Evolutionary conservation across 768 basidiomycete species (phyloP), one percentile per base, ranked within the genome.

Genomic region (Suillus plorans): DNA sequence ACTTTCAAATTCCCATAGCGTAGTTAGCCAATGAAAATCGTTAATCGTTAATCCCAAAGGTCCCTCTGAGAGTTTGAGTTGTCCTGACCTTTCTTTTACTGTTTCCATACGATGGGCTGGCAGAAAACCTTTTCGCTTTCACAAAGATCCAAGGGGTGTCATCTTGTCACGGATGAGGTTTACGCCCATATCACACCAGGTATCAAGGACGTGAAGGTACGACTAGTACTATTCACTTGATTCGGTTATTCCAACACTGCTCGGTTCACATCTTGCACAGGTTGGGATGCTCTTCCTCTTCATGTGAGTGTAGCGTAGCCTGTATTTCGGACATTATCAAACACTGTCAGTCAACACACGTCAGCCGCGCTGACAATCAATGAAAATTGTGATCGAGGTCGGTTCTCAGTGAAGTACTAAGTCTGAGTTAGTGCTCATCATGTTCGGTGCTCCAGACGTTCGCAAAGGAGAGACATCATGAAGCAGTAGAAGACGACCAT

Each of bases 281-380:
- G 84, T 89, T 68, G 95, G 95, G 41, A 92, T 97, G 84, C 77
- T 96, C 60, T 93, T 90, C 75, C 85, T 97, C 42, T 94, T 94
- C 79, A 92, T 97, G 91, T 89, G 74, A 68, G 87, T 78, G 55
- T 63, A 37, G 41, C 31, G 34, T 34, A 18, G 41, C 56, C 34
- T 25, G 5, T 39, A 52, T 34, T 31, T 36, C 28, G 18, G 68
- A 61, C 44, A 69, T 71, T 62, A 39, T 66, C 39, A 64, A 63
- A 45, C 63, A 77, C 77, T 57, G 78, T 83, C 66, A 88, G 86
- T 56, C 85, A 88, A 73, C 92, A 95, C 77, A 91, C 91, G 5
- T 90, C 89, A 45, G 89, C 90, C 47, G 91, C 87, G 4, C 74
- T 93, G 69, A 91, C 90, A 1, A 78, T 97, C 63, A 97, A 97